phyloP scores from a whole-genome alignment of 2,329 filamentous ascomycete genomes.

The Xylaria sp. region DNA sequence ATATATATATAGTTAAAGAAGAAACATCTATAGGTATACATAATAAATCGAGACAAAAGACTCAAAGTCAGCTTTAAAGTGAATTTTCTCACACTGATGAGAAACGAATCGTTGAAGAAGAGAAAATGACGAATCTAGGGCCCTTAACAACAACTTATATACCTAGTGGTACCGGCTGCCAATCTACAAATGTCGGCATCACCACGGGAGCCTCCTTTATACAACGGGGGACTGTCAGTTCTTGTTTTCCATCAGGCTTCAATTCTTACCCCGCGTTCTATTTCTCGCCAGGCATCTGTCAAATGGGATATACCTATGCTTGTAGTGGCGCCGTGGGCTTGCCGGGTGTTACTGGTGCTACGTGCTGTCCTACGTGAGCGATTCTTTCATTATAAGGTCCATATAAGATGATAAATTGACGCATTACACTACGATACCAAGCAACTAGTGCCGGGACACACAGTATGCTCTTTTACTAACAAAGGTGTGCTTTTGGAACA shows the following conservation, averaged over 20 bases:
- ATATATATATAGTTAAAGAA: too few species aligned
- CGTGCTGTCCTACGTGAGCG: neutral
- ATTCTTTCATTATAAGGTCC: too few species aligned
- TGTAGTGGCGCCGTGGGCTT: neutral
- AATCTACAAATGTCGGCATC: neutral
- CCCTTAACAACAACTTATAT: neutral
- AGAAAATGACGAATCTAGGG: neutral
- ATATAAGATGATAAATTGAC: too few species aligned
- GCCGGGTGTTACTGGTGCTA: neutral
- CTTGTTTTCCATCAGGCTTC: neutral
- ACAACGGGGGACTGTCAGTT: neutral
- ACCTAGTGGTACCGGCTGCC: neutral
- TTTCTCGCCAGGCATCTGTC: neutral
- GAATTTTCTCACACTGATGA: too few species aligned
- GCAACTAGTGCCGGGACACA: too few species aligned
- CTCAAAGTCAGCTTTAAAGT: too few species aligned
- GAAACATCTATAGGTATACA: too few species aligned
- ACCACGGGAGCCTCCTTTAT: neutral
- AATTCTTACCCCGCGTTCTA: neutral
- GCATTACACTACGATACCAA: too few species aligned
- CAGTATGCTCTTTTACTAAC: neutral
- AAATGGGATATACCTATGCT: neutral
- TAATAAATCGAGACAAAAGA: too few species aligned
- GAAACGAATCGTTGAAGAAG: too few species aligned
- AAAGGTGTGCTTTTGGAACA: neutral